These are phyloP conservation scores for Myxozyma lipomycoides DNA, from an alignment of 805 yeast species.

Conservation along the genomic window DNA sequence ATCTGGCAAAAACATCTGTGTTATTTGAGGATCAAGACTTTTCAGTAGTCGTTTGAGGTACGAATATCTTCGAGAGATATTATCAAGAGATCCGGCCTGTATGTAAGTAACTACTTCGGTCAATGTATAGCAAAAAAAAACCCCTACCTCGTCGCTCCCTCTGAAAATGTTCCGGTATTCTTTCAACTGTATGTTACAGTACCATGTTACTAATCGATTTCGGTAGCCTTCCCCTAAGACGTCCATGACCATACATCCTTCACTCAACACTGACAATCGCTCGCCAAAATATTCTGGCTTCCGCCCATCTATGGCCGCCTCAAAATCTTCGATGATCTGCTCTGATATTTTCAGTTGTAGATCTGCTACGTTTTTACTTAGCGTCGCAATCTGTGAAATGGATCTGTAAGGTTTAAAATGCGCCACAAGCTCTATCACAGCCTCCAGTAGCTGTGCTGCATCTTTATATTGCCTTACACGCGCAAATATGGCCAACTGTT, in stretches of 20 bases:
- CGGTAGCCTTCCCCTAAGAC: constrained; percentile 54
- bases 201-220: constrained; percentile 67
- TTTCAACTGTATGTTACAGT: constrained; percentile 59
- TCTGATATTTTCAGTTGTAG: constrained; percentile 60
- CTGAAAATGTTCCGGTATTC: constrained; percentile 76
- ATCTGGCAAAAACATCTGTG: constrained; percentile 55
- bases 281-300: constrained; percentile 33
- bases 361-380: constrained; percentile 56
- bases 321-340: constrained; percentile 71
- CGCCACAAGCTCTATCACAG: constrained; percentile 65
- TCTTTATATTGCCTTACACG: constrained; percentile 48
- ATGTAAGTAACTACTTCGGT: background rate
- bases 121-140: background rate
- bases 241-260: constrained; percentile 73
- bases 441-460: constrained; percentile 59
- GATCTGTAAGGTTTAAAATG: constrained; percentile 79
- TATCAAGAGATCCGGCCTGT: constrained; percentile 84
- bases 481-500: constrained; percentile 50
- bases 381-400: constrained; percentile 68
- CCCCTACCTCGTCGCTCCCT: constrained; percentile 58
- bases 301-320: constrained; percentile 44
- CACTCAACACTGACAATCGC: constrained; percentile 35
- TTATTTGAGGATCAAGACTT: constrained; percentile 51
- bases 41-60: constrained; percentile 71
- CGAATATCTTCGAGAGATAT: constrained; percentile 72